Conservation (phyloP, 2,329 filamentous ascomycete species). For the Whalleya microplaca region DNA sequence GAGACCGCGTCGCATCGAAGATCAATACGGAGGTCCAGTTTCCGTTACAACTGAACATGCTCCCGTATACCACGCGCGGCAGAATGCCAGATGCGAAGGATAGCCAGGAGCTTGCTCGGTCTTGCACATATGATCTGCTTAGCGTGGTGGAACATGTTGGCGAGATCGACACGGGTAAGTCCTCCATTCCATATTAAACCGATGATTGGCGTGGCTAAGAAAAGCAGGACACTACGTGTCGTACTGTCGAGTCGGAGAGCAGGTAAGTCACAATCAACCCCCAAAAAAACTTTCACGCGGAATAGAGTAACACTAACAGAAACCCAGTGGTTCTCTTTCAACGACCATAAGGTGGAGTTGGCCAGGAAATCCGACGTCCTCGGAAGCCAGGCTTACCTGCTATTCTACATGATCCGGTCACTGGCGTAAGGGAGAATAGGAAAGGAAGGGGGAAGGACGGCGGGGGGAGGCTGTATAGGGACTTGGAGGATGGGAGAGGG, state of each 20-base stretch:
- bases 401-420: conserved; percentile 81
- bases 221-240: conserved; percentile 75
- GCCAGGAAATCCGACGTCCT: conserved; percentile 86
- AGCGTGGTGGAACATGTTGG: conserved; percentile 93
- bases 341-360: conserved; percentile 89
- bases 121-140: conserved; percentile 82
- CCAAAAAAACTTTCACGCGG: neutral
- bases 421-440: conserved; percentile 19
- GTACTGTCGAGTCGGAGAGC: conserved; percentile 81
- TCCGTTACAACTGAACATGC: conserved; percentile 84
- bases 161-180: conserved; percentile 76
- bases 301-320: conserved; percentile 8
- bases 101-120: conserved; percentile 60
- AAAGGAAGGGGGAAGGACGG: neutral
- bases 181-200: neutral
- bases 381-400: conserved; percentile 81
- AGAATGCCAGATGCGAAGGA: conserved; percentile 54
- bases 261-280: conserved; percentile 48
- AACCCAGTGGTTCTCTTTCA: conserved; percentile 87
- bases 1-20: conserved; percentile 76
- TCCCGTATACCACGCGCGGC: conserved; percentile 80
- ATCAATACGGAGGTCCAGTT: conserved; percentile 87
- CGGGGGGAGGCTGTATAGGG: neutral
- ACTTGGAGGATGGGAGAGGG: neutral
- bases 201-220: neutral